Evolutionary conservation across 2,329 filamentous ascomycete genomes (phyloP).

Genomic region (Endoconidiophora polonica): DNA sequence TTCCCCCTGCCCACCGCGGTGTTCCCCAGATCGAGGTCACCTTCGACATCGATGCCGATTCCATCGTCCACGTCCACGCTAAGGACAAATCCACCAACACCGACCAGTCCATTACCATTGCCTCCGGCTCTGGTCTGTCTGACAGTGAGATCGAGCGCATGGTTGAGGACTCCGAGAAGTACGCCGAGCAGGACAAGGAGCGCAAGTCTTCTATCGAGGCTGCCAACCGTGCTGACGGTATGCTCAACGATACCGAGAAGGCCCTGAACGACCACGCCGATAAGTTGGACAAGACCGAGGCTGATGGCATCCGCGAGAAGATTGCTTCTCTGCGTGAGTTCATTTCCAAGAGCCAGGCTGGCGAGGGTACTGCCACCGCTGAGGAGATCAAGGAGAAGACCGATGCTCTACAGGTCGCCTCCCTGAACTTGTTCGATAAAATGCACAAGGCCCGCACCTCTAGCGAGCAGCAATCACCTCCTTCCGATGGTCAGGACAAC

Average conservation of each 20-base stretch:
- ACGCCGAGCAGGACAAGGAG: constrained; percentile 87
- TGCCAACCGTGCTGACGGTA: constrained; percentile 92
- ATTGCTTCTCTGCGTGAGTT: constrained; percentile 71
- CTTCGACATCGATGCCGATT: constrained; percentile 97
- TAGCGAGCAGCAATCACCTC: constrained; percentile 35
- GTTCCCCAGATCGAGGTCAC: constrained; percentile 95
- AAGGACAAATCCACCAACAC: constrained; percentile 99
- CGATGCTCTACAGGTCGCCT: constrained; percentile 90
- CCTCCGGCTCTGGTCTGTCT: constrained; percentile 90
- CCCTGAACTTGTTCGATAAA: constrained; percentile 96
- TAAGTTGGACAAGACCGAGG: constrained; percentile 92
- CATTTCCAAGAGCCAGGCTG: constrained; percentile 84
- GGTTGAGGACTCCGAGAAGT: constrained; percentile 96
- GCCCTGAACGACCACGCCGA: constrained; percentile 93
- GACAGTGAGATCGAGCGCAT: constrained; percentile 91
- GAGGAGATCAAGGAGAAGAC: constrained; percentile 94
- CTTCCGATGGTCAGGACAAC: constrained; percentile 50
- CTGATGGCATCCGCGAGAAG: constrained; percentile 87
- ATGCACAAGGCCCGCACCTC: constrained; percentile 92
- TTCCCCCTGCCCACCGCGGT: constrained; percentile 88
- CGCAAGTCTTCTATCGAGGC: constrained; percentile 90
- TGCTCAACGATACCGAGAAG: constrained; percentile 96
- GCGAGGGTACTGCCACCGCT: constrained; percentile 70
- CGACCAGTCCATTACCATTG: constrained; percentile 98
- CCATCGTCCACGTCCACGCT: constrained; percentile 92